phyloP scores from a whole-genome alignment of 148 eudicot species.

The Fagopyrum esculentum region DNA sequence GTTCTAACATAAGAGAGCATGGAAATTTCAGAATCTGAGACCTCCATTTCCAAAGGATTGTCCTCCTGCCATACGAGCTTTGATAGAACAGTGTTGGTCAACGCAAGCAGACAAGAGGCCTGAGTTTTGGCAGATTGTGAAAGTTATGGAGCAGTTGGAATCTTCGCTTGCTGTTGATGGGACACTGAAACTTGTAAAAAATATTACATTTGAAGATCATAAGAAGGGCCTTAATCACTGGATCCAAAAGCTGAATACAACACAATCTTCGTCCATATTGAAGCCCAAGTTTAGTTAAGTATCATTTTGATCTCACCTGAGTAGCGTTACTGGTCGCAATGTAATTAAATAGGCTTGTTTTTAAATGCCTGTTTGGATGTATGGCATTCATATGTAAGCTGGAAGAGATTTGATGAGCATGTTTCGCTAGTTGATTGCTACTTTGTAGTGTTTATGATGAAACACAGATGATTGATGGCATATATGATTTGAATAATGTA shows the following conservation, averaged over 20 bases:
- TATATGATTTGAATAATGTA: constrained; percentile 5
- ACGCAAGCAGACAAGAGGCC: constrained; percentile 61
- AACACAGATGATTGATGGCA: neutral
- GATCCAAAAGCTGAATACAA: constrained; percentile 25
- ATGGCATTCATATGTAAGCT: constrained; percentile 6
- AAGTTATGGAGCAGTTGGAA: constrained; percentile 54
- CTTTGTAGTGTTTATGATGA: neutral
- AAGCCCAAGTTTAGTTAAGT: constrained; percentile 17
- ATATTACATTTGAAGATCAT: constrained; percentile 30
- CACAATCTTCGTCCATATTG: constrained; percentile 11
- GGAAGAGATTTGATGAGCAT: neutral
- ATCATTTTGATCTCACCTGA: neutral
- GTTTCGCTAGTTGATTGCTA: neutral
- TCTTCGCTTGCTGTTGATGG: constrained; percentile 45
- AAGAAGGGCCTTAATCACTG: constrained; percentile 45
- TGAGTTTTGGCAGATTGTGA: constrained; percentile 63
- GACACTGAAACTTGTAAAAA: constrained; percentile 35
- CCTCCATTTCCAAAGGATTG: constrained; percentile 55
- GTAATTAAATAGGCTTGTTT: constrained; percentile 14
- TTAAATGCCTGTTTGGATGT: constrained; percentile 8
- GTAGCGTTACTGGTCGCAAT: neutral
- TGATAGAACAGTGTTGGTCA: constrained; percentile 65
- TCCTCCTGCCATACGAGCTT: constrained; percentile 39
- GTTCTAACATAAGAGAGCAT: neutral
- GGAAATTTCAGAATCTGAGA: constrained; percentile 45